Conservation (phyloP, 2,329 filamentous ascomycete species). For the Tolypocladium capitatum region DNA sequence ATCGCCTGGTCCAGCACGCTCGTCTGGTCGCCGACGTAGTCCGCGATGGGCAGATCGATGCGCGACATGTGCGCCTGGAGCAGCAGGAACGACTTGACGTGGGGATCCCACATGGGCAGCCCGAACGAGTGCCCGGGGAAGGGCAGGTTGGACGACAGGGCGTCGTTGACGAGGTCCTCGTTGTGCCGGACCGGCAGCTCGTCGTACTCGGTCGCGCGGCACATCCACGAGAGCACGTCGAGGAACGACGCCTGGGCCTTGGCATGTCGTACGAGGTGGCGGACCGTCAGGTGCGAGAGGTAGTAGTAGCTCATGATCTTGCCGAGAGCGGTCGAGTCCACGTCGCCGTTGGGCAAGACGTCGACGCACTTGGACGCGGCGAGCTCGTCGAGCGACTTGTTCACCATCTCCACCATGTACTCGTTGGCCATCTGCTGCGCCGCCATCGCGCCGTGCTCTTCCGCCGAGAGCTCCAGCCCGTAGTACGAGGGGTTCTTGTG, state of each 20-base stretch:
- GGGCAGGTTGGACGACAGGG: conserved; percentile 71
- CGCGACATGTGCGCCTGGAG: conserved; percentile 92
- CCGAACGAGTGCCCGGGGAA: conserved; percentile 45
- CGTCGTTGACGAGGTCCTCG: conserved; percentile 91
- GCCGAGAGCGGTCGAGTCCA: conserved; percentile 79
- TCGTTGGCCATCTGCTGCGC: conserved; percentile 84
- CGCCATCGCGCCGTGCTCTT: conserved; percentile 77
- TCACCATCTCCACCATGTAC: conserved; percentile 88
- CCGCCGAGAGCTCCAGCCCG: conserved; percentile 81
- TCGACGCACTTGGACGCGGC: conserved; percentile 73
- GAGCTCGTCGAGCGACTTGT: conserved; percentile 70
- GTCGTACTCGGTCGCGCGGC: conserved; percentile 85
- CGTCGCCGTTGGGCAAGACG: conserved; percentile 73
- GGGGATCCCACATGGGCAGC: conserved; percentile 94
- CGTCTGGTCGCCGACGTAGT: conserved; percentile 91
- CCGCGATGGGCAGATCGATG: conserved; percentile 82
- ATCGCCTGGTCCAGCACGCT: conserved; percentile 90
- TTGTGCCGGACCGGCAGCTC: conserved; percentile 96
- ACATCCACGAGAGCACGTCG: conserved; percentile 86
- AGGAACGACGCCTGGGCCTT: conserved; percentile 64
- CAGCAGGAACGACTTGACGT: conserved; percentile 89
- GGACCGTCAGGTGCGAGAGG: conserved; percentile 86
- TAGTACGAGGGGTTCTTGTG: conserved; percentile 99
- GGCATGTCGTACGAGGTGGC: conserved; percentile 64
- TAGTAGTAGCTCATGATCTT: conserved; percentile 99